These are phyloP conservation scores for Clavariopsis aquatica DNA, from an alignment of 495 filamentous ascomycete genomes.

Conservation along the genomic window DNA sequence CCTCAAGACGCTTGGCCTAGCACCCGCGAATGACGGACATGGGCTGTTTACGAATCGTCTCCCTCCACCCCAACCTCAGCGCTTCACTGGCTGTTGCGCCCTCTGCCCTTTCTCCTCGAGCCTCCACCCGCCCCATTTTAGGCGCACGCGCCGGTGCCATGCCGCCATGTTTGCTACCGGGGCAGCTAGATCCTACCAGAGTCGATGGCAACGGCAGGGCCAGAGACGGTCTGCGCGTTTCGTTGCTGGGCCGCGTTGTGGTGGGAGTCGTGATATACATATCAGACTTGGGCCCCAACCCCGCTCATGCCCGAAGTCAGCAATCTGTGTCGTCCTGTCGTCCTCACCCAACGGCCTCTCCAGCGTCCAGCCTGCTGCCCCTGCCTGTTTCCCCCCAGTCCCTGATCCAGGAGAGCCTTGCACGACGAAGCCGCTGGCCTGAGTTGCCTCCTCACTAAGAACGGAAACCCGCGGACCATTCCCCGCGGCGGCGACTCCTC, in stretches of 20 bases:
- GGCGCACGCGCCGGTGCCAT: conserved; percentile 31
- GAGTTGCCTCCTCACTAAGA: conserved; percentile 16
- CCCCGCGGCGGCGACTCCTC: conserved; percentile 28
- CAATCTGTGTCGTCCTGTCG: conserved; percentile 14
- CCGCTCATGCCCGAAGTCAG: conserved; percentile 31
- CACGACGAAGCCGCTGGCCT: conserved; percentile 5
- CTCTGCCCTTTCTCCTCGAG: conserved; percentile 15
- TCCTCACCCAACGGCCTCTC: conserved; percentile 20
- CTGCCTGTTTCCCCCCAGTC: conserved; percentile 4
- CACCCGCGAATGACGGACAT: conserved; percentile 14
- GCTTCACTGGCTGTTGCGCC: conserved; percentile 27
- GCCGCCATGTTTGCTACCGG: conserved; percentile 9
- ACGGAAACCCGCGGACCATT: conserved; percentile 22
- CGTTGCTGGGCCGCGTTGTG: conserved; percentile 19
- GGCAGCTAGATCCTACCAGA: conserved; percentile 30
- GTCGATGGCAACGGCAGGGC: conserved; percentile 23
- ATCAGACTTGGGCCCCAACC: conserved; percentile 14
- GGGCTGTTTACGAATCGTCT: conserved; percentile 30
- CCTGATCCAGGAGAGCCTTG: conserved; percentile 11
- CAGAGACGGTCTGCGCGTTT: conserved; percentile 16
- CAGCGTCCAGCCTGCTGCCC: conserved; percentile 3
- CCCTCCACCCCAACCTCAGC: conserved; percentile 16
- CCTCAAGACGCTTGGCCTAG: not conserved
- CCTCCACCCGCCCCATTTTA: conserved; percentile 26
- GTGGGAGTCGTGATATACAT: conserved; percentile 18